A percentile compares a stretch with the other conserved stretches of the same genome.
Evolutionary conservation across 805 yeast genomes (phyloP).

Genomic region (Myxozyma udenii): DNA sequence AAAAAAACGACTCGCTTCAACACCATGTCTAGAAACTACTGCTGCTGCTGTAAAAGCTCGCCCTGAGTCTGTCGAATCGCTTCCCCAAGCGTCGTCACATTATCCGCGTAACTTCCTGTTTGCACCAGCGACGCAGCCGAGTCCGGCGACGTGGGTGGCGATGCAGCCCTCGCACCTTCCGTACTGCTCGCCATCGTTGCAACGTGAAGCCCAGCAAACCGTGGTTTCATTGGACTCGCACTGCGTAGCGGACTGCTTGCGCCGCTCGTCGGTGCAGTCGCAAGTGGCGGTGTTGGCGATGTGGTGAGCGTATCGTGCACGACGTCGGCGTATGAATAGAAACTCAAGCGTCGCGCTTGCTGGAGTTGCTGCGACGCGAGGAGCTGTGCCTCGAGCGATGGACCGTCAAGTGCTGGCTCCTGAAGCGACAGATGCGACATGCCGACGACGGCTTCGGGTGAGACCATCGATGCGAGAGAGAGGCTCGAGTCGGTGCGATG

Average conservation of each 20-base stretch:
- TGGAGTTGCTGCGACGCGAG: background rate
- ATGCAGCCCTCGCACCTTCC: background rate
- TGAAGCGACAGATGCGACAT: background rate
- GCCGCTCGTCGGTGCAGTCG: background rate
- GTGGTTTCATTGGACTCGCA: background rate
- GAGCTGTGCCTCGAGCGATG: background rate
- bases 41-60: background rate
- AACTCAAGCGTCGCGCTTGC: slow-evolving; percentile 9
- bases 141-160: background rate
- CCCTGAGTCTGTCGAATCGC: background rate
- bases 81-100: background rate
- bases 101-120: background rate
- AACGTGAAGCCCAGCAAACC: no score
- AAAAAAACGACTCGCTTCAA: no score
- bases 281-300: background rate
- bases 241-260: background rate
- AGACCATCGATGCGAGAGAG: slow-evolving; percentile 1
- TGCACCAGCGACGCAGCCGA: background rate
- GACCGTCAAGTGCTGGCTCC: background rate
- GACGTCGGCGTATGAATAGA: slow-evolving; percentile 20
- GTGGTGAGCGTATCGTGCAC: slow-evolving; percentile 2
- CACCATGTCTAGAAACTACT: no score
- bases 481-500: background rate
- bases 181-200: background rate
- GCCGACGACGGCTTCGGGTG: background rate